phyloP scores from a whole-genome alignment of 208 protist genomes.

The Blechomonas ayalai region DNA sequence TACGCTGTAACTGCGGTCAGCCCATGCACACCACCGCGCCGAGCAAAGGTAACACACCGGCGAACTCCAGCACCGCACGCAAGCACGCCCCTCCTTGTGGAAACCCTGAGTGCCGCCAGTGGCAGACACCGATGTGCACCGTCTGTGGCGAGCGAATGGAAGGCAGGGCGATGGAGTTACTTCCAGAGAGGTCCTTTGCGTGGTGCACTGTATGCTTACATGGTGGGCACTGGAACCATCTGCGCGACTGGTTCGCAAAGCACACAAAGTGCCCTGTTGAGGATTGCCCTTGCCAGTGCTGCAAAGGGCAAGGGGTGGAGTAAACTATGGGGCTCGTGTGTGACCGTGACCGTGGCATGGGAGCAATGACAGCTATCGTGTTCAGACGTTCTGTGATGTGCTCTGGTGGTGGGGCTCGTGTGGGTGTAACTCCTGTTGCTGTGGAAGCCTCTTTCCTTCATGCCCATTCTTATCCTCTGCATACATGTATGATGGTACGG shows the following conservation, averaged over 20 bases:
- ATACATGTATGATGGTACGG: too few relatives aligned
- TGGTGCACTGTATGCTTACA: constrained; percentile 88
- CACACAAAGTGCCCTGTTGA: constrained; percentile 79
- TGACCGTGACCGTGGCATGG: too few relatives aligned
- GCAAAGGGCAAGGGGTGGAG: constrained; percentile 15
- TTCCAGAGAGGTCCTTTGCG: constrained; percentile 48
- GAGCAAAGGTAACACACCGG: constrained; percentile 10
- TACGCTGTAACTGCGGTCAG: constrained; percentile 73
- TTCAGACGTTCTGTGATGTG: too few relatives aligned
- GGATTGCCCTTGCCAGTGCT: constrained; percentile 72
- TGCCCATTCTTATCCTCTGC: too few relatives aligned
- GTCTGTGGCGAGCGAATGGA: constrained; percentile 74
- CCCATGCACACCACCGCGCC: constrained; percentile 41
- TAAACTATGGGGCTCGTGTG: too few relatives aligned
- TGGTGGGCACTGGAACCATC: constrained; percentile 74
- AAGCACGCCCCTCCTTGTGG: constrained; percentile 32
- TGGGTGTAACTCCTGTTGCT: too few relatives aligned
- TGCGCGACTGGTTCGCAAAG: constrained; percentile 81
- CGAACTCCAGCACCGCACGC: constrained; percentile 6
- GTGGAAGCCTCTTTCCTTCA: too few relatives aligned
- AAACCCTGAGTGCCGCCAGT: constrained; percentile 47
- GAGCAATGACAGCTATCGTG: too few relatives aligned
- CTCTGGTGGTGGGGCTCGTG: too few relatives aligned
- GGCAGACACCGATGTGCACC: constrained; percentile 68
- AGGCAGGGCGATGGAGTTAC: constrained; percentile 23